A percentile compares a stretch with the other conserved stretches of the same genome.
These are phyloP conservation scores for Mycosphaerelloides madeirae DNA, from an alignment of 2,329 filamentous ascomycete genomes.

Conservation along the genomic window DNA sequence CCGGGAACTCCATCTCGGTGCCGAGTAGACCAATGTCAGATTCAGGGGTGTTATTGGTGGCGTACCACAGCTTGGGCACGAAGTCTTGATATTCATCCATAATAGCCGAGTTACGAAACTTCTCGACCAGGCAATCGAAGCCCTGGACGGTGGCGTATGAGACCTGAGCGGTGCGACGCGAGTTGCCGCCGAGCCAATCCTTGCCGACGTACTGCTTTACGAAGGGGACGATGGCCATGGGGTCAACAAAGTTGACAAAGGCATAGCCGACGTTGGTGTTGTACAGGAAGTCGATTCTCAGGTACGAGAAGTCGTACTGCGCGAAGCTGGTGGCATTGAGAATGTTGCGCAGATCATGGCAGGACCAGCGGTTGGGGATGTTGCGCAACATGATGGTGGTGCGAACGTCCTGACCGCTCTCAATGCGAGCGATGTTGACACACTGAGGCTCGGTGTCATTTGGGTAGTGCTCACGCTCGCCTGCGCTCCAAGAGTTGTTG, in stretches of 20 bases:
- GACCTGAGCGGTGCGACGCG: conserved; percentile 77
- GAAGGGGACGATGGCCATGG: conserved; percentile 64
- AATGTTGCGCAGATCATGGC: conserved; percentile 61
- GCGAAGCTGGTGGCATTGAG: conserved; percentile 75
- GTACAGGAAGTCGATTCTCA: conserved; percentile 64
- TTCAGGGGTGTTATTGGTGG: conserved; percentile 35
- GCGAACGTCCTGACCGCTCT: conserved; percentile 45
- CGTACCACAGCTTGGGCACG: conserved; percentile 72
- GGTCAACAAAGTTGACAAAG: conserved; percentile 89
- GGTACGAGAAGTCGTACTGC: conserved; percentile 90
- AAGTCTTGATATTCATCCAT: conserved; percentile 82
- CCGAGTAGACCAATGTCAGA: conserved; percentile 52
- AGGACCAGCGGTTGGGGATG: conserved; percentile 84
- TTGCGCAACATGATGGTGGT: conserved; percentile 79
- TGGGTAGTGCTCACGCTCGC: not conserved
- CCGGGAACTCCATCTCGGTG: conserved; percentile 69
- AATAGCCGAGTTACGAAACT: conserved; percentile 94
- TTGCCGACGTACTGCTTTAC: conserved; percentile 51
- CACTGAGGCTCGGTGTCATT: conserved; percentile 32
- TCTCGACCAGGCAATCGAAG: conserved; percentile 82
- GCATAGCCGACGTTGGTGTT: conserved; percentile 79
- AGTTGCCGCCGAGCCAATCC: conserved; percentile 61
- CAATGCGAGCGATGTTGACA: conserved; percentile 36
- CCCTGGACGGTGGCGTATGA: conserved; percentile 98
- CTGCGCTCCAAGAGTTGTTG: not conserved